phyloP scores from a whole-genome alignment of 768 basidiomycete genomes.

The Lentinula lateritia region DNA sequence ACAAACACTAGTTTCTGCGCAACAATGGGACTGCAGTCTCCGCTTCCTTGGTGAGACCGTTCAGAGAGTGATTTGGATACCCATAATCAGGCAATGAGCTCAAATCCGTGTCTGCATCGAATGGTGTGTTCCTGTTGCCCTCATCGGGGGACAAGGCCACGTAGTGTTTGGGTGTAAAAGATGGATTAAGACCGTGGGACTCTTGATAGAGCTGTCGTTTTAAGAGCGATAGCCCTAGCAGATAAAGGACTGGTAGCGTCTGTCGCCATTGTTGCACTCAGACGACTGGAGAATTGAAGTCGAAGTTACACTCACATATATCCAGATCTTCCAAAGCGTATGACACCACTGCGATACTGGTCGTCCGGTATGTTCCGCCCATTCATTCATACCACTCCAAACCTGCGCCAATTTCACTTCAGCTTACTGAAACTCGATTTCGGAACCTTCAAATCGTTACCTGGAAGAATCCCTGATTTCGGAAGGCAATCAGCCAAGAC shows the following conservation, averaged over 20 bases:
- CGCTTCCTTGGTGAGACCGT: neutral
- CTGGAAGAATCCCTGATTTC: constrained; percentile 38
- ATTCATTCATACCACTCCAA: constrained; percentile 40
- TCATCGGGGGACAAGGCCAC: constrained; percentile 6
- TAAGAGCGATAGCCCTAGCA: constrained; percentile 1
- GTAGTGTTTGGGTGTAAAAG: neutral
- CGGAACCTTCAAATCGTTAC: constrained; percentile 23
- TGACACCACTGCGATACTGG: constrained; percentile 29
- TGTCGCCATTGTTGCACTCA: neutral
- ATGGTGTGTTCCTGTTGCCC: neutral
- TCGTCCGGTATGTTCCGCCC: constrained; percentile 31
- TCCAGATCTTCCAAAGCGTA: constrained; percentile 41
- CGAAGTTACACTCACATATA: constrained; percentile 29
- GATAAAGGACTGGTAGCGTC: neutral
- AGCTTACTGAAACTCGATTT: neutral
- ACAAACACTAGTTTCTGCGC: neutral
- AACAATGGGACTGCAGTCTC: neutral
- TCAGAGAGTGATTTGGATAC: neutral
- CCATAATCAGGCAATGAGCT: neutral
- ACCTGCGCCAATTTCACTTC: constrained; percentile 19
- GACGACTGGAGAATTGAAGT: neutral
- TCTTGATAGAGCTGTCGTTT: constrained; percentile 9
- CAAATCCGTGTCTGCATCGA: neutral
- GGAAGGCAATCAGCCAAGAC: neutral
- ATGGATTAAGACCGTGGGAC: neutral